phyloP scores from a whole-genome alignment of 2,329 filamentous ascomycete genomes.

The Claviceps quebecensis region DNA sequence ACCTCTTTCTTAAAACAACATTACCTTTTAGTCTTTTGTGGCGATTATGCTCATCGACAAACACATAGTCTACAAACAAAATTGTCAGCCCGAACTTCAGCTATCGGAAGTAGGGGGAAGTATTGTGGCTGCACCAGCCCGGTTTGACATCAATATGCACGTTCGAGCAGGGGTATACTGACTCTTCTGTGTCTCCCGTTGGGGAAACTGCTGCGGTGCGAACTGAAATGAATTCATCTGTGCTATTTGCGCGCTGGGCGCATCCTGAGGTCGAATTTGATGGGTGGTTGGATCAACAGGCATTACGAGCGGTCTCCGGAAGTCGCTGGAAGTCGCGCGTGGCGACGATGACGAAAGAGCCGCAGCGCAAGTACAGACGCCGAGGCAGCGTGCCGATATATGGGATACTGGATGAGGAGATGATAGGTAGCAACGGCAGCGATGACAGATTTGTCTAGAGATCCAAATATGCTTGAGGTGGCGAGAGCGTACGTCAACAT shows the following conservation, averaged over 20 bases:
- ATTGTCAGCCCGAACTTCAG: neutral
- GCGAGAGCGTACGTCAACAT: constrained; percentile 12
- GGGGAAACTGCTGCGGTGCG: constrained; percentile 42
- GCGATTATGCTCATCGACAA: constrained; percentile 95
- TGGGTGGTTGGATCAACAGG: constrained; percentile 46
- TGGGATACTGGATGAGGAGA: neutral
- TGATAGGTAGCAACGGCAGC: neutral
- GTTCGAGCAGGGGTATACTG: constrained; percentile 21
- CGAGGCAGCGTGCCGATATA: neutral
- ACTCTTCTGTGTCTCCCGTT: constrained; percentile 74
- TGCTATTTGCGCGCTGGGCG: constrained; percentile 29
- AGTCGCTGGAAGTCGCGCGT: neutral
- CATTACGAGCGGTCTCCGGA: constrained; percentile 28
- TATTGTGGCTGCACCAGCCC: neutral
- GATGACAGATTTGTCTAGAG: constrained; percentile 1
- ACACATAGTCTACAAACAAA: constrained; percentile 63
- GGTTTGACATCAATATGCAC: constrained; percentile 5
- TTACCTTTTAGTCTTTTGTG: constrained; percentile 91
- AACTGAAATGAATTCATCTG: constrained; percentile 61
- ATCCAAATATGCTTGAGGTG: neutral
- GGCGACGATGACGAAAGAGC: neutral
- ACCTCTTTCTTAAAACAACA: neutral
- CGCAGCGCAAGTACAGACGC: neutral
- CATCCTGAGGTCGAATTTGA: constrained; percentile 50
- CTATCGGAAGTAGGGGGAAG: neutral